Evolutionary conservation across 768 basidiomycete species (phyloP).

Genomic region (Coprinellus micaceus): DNA sequence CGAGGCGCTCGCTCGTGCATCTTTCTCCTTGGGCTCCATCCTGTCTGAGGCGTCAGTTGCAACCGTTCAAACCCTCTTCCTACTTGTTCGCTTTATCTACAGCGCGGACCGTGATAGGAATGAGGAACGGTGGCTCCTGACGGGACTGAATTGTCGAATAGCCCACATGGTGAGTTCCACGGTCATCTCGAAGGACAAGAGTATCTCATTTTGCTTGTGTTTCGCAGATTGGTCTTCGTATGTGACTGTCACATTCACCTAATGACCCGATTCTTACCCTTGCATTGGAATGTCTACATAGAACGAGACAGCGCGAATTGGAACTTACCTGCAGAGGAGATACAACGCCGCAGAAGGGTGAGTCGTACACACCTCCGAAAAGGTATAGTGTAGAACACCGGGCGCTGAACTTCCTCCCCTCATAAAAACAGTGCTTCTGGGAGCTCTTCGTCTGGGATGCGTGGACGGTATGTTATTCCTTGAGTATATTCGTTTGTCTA

Average conservation of each 20-base stretch:
- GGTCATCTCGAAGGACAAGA: neutral
- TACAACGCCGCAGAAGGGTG: slow-evolving; percentile 43
- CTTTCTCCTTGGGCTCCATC: slow-evolving; percentile 44
- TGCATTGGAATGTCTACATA: slow-evolving; percentile 13
- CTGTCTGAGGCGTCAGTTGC: slow-evolving; percentile 41
- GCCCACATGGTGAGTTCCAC: slow-evolving; percentile 40
- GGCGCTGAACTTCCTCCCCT: neutral
- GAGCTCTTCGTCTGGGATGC: slow-evolving; percentile 48
- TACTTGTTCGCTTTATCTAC: slow-evolving; percentile 40
- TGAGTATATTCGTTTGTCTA: no score
- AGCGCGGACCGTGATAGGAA: slow-evolving; percentile 38
- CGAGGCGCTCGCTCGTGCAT: slow-evolving; percentile 45
- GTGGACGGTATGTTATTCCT: slow-evolving; percentile 38
- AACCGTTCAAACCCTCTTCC: slow-evolving; percentile 46
- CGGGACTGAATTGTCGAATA: slow-evolving; percentile 39
- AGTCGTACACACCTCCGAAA: slow-evolving; percentile 7
- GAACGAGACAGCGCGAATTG: slow-evolving; percentile 50
- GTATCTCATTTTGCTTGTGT: neutral
- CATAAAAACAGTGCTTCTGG: slow-evolving; percentile 43
- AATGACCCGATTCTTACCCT: neutral
- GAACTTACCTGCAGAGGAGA: slow-evolving; percentile 42
- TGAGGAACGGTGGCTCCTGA: slow-evolving; percentile 47
- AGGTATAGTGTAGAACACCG: neutral
- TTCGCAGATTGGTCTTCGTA: slow-evolving; percentile 49
- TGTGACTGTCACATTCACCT: slow-evolving; percentile 18